Conservation (phyloP, 1,139 yeast species). For the Pichia cactophila region DNA sequence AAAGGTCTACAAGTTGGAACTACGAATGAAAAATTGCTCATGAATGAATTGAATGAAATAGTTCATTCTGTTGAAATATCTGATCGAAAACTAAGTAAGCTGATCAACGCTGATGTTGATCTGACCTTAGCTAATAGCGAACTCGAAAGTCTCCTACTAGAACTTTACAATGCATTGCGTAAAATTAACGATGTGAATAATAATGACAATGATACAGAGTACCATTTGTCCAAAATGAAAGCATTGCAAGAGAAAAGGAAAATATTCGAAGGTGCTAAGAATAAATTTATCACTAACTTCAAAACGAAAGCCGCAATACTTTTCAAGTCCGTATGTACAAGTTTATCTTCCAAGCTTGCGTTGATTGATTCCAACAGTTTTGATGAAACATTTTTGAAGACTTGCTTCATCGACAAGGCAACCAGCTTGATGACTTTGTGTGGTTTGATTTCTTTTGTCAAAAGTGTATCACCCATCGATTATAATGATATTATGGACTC, state of each 20-base stretch:
- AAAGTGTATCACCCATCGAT: slow-evolving; percentile 41
- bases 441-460: slow-evolving; percentile 59
- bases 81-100: slow-evolving; percentile 42
- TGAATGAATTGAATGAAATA: slow-evolving; percentile 61
- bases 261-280: slow-evolving; percentile 52
- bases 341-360: slow-evolving; percentile 27
- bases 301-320: slow-evolving; percentile 34
- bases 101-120: slow-evolving; percentile 45
- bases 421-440: slow-evolving; percentile 36
- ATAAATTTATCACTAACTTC: slow-evolving; percentile 45
- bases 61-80: slow-evolving; percentile 64
- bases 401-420: slow-evolving; percentile 16
- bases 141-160: slow-evolving; percentile 55
- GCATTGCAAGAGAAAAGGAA: slow-evolving; percentile 66
- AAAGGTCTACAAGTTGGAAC: slow-evolving; percentile 81
- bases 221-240: slow-evolving; percentile 57
- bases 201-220: slow-evolving; percentile 26
- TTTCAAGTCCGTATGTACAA: slow-evolving; percentile 35
- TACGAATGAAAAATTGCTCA: slow-evolving; percentile 68
- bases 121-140: slow-evolving; percentile 35
- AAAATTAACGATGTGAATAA: slow-evolving; percentile 47
- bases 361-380: slow-evolving; percentile 7
- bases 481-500: slow-evolving; percentile 33
- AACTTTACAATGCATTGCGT: slow-evolving; percentile 54
- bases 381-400: slow-evolving; percentile 11